Percentiles rank a stretch among this genome's conserved stretches.
phyloP scores from a whole-genome alignment of 345 rosid genomes.

The Salix udensis region DNA sequence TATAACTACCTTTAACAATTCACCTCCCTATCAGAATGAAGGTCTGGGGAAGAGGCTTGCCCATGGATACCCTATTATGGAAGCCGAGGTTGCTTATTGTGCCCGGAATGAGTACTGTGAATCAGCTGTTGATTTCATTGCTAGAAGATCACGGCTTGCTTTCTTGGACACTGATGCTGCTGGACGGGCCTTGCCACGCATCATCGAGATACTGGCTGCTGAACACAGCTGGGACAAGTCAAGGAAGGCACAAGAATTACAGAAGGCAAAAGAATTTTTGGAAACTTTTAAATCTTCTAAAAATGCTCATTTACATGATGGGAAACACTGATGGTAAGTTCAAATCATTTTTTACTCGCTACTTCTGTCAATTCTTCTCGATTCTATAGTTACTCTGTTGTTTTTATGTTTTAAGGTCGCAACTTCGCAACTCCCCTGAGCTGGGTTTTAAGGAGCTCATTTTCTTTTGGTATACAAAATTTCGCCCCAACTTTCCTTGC shows the following conservation, averaged over 20 bases:
- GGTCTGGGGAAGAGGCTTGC: constrained; percentile 86
- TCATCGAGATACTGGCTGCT: constrained; percentile 63
- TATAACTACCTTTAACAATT: background rate
- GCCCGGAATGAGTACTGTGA: constrained; percentile 89
- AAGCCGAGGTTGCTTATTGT: constrained; percentile 79
- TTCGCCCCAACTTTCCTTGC: background rate
- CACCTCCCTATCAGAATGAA: constrained; percentile 52
- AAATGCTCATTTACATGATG: constrained; percentile 91
- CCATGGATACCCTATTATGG: constrained; percentile 73
- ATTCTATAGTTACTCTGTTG: background rate
- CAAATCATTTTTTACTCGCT: background rate
- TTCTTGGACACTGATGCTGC: constrained; percentile 97
- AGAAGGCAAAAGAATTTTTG: constrained; percentile 60
- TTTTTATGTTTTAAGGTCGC: constrained; percentile 16
- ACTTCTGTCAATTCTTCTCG: background rate
- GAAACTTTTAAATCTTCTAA: constrained; percentile 86
- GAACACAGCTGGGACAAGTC: constrained; percentile 80
- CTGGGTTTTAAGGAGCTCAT: constrained; percentile 12
- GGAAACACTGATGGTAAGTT: constrained; percentile 61
- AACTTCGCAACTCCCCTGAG: constrained; percentile 4
- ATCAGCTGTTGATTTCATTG: constrained; percentile 86
- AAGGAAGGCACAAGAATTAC: constrained; percentile 63
- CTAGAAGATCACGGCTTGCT: constrained; percentile 91
- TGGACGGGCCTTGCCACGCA: constrained; percentile 67
- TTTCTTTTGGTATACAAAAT: background rate